Evolutionary conservation across 371 early-diverging fungal genomes (phyloP).

Genomic region (Rhizomucor miehei): DNA sequence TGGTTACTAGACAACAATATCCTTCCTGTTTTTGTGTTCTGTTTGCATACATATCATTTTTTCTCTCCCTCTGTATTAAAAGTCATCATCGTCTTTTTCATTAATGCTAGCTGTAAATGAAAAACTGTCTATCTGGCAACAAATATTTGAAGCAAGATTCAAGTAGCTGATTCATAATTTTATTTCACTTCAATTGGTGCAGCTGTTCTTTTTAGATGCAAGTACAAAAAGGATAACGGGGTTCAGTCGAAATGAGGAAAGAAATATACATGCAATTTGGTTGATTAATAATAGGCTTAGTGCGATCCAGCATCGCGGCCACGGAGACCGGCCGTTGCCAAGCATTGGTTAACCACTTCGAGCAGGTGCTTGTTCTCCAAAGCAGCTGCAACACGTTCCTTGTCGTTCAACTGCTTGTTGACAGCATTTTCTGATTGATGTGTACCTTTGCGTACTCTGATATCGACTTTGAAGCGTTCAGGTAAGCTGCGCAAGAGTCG

Average conservation of each 20-base stretch:
- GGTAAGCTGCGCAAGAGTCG: conserved; percentile 85
- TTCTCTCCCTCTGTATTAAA: too few species aligned
- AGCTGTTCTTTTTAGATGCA: too few species aligned
- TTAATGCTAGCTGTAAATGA: too few species aligned
- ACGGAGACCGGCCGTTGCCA: conserved; percentile 60
- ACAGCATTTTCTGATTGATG: conserved; percentile 95
- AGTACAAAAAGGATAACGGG: too few species aligned
- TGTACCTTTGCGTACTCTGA: conserved; percentile 88
- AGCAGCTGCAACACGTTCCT: conserved; percentile 99
- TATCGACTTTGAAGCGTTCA: conserved; percentile 89
- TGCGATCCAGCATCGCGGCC: conserved; percentile 8
- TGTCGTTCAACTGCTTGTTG: conserved; percentile 99
- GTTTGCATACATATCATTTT: too few species aligned
- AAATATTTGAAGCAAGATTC: too few species aligned
- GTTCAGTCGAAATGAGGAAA: too few species aligned
- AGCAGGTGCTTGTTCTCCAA: conserved; percentile 93
- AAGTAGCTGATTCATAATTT: too few species aligned
- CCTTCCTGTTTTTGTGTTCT: not conserved
- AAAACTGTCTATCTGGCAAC: too few species aligned
- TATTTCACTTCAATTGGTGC: too few species aligned
- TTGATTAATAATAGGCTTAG: not conserved
- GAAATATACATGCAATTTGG: too few species aligned
- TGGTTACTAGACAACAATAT: conserved; percentile 27
- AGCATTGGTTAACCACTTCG: conserved; percentile 92
- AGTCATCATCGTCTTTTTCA: too few species aligned